Evolutionary conservation across 2,329 filamentous ascomycete genomes (phyloP).

Genomic region (Aspergillus sclerotialis): DNA sequence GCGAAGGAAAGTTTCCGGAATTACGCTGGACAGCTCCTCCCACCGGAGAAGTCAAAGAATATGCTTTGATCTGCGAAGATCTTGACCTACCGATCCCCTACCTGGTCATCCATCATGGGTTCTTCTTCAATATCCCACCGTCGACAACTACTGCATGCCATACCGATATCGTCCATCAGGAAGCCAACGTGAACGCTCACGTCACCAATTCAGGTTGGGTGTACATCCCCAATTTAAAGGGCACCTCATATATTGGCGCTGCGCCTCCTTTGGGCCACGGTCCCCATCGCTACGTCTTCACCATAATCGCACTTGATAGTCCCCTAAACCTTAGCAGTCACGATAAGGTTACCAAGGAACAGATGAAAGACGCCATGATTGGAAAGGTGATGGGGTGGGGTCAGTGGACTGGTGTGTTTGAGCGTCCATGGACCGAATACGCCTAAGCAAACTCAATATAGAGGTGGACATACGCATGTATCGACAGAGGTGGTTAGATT

Average conservation of each 20-base stretch:
- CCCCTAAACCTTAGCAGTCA: constrained; percentile 13
- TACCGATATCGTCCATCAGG: constrained; percentile 10
- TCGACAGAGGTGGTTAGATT: not conserved
- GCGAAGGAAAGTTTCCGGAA: constrained; percentile 15
- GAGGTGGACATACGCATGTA: no score
- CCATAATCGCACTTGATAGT: constrained; percentile 22
- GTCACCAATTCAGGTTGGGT: constrained; percentile 20
- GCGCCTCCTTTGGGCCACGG: constrained; percentile 24
- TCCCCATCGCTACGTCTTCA: constrained; percentile 26
- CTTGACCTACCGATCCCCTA: constrained; percentile 22
- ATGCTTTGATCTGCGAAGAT: constrained; percentile 24
- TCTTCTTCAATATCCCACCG: constrained; percentile 25
- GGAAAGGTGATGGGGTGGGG: constrained; percentile 26
- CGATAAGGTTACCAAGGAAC: constrained; percentile 16
- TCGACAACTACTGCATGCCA: constrained; percentile 8
- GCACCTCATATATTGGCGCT: constrained; percentile 19
- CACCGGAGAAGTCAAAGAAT: constrained; percentile 13
- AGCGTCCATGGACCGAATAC: constrained; percentile 17
- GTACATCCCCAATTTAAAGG: constrained; percentile 19
- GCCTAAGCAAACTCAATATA: no score
- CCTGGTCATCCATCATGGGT: constrained; percentile 20
- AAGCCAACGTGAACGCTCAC: constrained; percentile 5
- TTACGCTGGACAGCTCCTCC: constrained; percentile 17
- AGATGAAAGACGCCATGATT: constrained; percentile 19
- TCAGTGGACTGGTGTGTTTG: constrained; percentile 24